These are phyloP conservation scores for Epichloe sibirici DNA, from an alignment of 2,329 filamentous ascomycete genomes.

Conservation along the genomic window DNA sequence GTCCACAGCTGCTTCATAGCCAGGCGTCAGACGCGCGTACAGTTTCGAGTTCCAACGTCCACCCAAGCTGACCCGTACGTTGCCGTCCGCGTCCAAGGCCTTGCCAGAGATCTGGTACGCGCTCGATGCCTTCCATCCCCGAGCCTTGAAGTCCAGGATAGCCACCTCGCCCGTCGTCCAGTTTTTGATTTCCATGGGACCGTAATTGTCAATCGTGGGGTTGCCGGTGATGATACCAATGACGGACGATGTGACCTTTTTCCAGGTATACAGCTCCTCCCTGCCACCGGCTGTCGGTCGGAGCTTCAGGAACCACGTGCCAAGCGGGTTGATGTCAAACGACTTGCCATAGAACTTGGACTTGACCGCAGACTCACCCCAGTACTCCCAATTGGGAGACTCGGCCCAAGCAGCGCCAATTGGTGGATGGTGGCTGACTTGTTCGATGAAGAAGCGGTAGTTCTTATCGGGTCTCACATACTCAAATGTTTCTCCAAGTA, in stretches of 20 bases:
- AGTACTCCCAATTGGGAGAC: conserved; percentile 91
- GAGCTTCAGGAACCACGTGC: conserved; percentile 90
- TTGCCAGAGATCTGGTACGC: conserved; percentile 84
- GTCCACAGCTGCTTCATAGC: conserved; percentile 65
- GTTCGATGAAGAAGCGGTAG: conserved; percentile 96
- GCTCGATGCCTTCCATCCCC: conserved; percentile 89
- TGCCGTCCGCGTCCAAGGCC: conserved; percentile 66
- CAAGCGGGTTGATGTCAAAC: conserved; percentile 91
- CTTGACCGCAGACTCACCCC: conserved; percentile 86
- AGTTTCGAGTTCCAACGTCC: conserved; percentile 97
- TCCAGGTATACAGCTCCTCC: conserved; percentile 93
- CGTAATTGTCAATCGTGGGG: conserved; percentile 95
- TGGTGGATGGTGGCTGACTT: conserved; percentile 94
- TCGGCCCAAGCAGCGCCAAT: conserved; percentile 90
- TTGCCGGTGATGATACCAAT: conserved; percentile 96
- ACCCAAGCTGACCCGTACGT: conserved; percentile 77
- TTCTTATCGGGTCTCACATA: conserved; percentile 93
- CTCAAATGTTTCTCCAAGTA: conserved; percentile 93
- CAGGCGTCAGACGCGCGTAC: conserved; percentile 84
- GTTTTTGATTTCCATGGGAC: conserved; percentile 93
- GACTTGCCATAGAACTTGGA: conserved; percentile 97
- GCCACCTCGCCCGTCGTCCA: conserved; percentile 92
- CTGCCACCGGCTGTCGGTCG: conserved; percentile 63
- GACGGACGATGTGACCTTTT: conserved; percentile 96
- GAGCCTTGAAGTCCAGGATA: conserved; percentile 80